Evolutionary conservation across 2,329 filamentous ascomycete species (phyloP).

Genomic region (Ambrosiella cleistominuta): DNA sequence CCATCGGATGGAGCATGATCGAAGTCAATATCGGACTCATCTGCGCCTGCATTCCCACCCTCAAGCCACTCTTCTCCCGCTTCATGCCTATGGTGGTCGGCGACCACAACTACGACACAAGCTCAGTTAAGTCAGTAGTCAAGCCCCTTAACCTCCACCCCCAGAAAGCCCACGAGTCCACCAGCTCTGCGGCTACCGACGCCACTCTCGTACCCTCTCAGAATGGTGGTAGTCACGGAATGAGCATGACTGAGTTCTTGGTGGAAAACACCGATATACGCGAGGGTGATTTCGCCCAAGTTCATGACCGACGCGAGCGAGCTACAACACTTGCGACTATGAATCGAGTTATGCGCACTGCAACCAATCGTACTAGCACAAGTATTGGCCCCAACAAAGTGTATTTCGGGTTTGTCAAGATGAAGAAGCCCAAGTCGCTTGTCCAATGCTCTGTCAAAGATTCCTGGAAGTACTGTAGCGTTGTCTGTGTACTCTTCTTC

Average conservation of each 20-base stretch:
- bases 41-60: slow-evolving; percentile 77
- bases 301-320: slow-evolving; percentile 12
- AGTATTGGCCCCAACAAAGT: slow-evolving; percentile 26
- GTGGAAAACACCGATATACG: slow-evolving; percentile 4
- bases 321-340: slow-evolving; percentile 5
- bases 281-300: neutral
- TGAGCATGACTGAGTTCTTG: slow-evolving; percentile 9
- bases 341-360: slow-evolving; percentile 16
- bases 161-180: neutral
- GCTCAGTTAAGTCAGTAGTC: neutral
- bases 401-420: slow-evolving; percentile 65
- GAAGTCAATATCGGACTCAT: slow-evolving; percentile 84
- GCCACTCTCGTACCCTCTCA: neutral
- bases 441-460: slow-evolving; percentile 44
- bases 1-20: slow-evolving; percentile 85
- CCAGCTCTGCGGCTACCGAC: neutral
- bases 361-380: slow-evolving; percentile 22
- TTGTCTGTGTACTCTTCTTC: slow-evolving; percentile 69
- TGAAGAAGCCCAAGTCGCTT: slow-evolving; percentile 52
- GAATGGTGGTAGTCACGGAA: neutral
- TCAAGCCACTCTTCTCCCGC: slow-evolving; percentile 67
- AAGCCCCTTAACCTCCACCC: neutral
- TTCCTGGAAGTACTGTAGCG: slow-evolving; percentile 51
- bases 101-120: slow-evolving; percentile 22
- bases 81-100: slow-evolving; percentile 40